Evolutionary conservation across 805 yeast genomes (phyloP).

Genomic region (Candida berthetii): DNA sequence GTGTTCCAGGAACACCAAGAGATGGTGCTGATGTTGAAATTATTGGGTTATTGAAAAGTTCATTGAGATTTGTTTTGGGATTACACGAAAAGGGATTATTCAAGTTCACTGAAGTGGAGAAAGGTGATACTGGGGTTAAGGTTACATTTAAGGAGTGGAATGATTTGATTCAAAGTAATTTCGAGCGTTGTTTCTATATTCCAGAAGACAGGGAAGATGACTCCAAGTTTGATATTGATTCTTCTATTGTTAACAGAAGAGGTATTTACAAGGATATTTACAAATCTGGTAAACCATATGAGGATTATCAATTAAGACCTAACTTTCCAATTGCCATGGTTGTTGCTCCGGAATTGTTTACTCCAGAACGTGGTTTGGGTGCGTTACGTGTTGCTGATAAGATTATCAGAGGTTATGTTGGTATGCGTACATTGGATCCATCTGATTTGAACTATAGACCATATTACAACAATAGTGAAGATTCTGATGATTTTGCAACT

Average conservation of each 20-base stretch:
- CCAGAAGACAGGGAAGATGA: slow-evolving; percentile 67
- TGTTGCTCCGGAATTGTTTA: slow-evolving; percentile 93
- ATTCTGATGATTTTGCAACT: slow-evolving; percentile 82
- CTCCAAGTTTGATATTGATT: slow-evolving; percentile 50
- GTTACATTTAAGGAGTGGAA: slow-evolving; percentile 72
- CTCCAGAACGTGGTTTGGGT: slow-evolving; percentile 47
- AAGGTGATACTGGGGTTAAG: slow-evolving; percentile 47
- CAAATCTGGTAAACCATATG: slow-evolving; percentile 78
- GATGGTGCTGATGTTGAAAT: slow-evolving; percentile 96
- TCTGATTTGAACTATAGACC: slow-evolving; percentile 90
- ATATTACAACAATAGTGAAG: slow-evolving; percentile 74
- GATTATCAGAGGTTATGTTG: slow-evolving; percentile 79
- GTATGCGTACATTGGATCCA: slow-evolving; percentile 91
- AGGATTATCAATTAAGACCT: slow-evolving; percentile 90
- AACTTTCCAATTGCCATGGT: slow-evolving; percentile 89
- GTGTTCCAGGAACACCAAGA: slow-evolving; percentile 96
- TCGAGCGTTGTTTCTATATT: slow-evolving; percentile 73
- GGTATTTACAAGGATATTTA: slow-evolving; percentile 91
- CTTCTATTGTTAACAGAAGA: slow-evolving; percentile 70
- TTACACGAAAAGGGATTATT: slow-evolving; percentile 51
- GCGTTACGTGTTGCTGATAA: slow-evolving; percentile 71
- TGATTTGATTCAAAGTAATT: slow-evolving; percentile 55
- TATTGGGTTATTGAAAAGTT: slow-evolving; percentile 80
- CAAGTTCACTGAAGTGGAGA: slow-evolving; percentile 48
- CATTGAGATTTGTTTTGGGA: slow-evolving; percentile 71